Evolutionary conservation across 108 stramenopile species (phyloP).

Genomic region (Fragilaria radians): DNA sequence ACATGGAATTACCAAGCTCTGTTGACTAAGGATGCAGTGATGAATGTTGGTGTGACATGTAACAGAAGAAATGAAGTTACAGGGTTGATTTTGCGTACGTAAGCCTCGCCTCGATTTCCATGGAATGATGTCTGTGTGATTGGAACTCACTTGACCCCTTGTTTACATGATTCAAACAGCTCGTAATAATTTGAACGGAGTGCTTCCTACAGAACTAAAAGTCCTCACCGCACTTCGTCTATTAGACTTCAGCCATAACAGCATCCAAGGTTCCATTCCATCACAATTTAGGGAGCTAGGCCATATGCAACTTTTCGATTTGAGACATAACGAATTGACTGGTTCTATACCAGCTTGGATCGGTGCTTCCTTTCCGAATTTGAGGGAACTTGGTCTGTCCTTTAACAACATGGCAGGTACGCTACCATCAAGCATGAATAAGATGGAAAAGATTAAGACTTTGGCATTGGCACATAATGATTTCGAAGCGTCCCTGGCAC

Average conservation of each 20-base stretch:
- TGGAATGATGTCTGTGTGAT: too few species aligned
- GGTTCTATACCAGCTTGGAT: conserved; percentile 4
- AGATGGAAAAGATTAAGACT: background rate
- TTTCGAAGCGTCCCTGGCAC: background rate
- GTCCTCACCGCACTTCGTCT: background rate
- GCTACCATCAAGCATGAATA: background rate
- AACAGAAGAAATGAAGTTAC: too few species aligned
- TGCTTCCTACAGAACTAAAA: background rate
- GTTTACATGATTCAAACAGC: too few species aligned
- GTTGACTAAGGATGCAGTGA: too few species aligned
- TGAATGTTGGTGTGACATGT: too few species aligned
- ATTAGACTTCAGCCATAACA: background rate
- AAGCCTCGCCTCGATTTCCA: too few species aligned
- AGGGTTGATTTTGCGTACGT: too few species aligned
- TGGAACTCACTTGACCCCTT: too few species aligned
- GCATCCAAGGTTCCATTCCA: background rate
- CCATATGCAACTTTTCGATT: background rate
- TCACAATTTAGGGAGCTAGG: background rate
- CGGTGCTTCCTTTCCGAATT: conserved; percentile 1
- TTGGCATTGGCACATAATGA: background rate
- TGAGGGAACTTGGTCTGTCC: background rate
- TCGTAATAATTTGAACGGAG: too few species aligned
- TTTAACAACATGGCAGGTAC: background rate
- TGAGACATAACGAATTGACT: conserved; percentile 4
- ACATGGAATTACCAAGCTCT: too few species aligned